These are phyloP conservation scores for Ganoderma meredithae DNA, from an alignment of 1,284 basidiomycete genomes.

Conservation along the genomic window DNA sequence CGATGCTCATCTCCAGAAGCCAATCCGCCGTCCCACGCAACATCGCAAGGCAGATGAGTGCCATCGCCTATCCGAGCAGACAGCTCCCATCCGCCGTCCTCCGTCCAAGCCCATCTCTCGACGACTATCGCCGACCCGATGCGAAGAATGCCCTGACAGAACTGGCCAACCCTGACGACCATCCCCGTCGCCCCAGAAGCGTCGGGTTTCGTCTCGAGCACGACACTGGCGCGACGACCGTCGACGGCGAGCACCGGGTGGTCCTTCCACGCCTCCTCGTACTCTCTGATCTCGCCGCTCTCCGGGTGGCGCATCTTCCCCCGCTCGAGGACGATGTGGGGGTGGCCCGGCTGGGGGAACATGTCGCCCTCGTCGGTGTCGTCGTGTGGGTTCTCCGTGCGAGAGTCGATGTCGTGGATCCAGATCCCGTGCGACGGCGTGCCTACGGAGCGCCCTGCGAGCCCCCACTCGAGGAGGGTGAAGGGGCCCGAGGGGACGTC, in stretches of 20 bases:
- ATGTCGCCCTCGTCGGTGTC: constrained; percentile 28
- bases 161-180: constrained; percentile 28
- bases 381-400: constrained; percentile 21
- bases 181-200: background rate
- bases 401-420: constrained; percentile 33
- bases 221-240: constrained; percentile 11
- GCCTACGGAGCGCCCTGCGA: constrained; percentile 26
- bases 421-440: constrained; percentile 24
- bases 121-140: constrained; percentile 16
- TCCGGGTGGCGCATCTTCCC: constrained; percentile 29
- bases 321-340: constrained; percentile 25
- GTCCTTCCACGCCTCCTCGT: constrained; percentile 32
- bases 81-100: constrained; percentile 17
- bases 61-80: constrained; percentile 16
- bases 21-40: constrained; percentile 14
- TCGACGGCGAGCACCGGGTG: constrained; percentile 14
- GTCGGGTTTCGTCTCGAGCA: constrained; percentile 16
- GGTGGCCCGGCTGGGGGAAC: constrained; percentile 23
- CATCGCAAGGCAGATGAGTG: constrained; percentile 22
- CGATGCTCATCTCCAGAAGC: constrained; percentile 6
- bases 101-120: constrained; percentile 26
- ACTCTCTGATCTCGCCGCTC: constrained; percentile 25
- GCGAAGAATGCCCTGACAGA: constrained; percentile 29
- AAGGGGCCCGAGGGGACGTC: background rate
- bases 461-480: constrained; percentile 27